Base-by-base conservation (phyloP, 805 yeast species). In the Barnettozyma vustinii region DNA sequence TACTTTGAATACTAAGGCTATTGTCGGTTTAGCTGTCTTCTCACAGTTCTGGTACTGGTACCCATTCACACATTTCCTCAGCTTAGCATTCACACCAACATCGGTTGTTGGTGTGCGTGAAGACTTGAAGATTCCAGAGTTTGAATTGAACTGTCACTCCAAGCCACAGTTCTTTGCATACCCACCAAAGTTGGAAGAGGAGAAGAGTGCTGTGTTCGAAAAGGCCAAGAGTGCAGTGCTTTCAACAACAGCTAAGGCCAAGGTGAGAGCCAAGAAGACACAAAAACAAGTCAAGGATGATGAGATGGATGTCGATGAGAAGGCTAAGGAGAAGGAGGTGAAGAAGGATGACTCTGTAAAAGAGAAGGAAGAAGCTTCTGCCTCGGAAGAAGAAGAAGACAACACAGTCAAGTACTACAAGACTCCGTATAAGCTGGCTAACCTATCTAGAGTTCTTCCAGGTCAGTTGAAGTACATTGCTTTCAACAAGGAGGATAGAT, bases 1-100 rank as follows among this genome's bases (percentile, higher is more conserved):
- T 52, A 89, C 96, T 19, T 76, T 94, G 56, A 92, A 94, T 68
- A 82, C 84, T 63, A 86, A 87, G 67, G 94, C 97, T 0, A 84
- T 94, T 59, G 96, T 91, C 49, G 99, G 99, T 37, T 72, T 94
- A 56, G 82, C 94, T 0, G 79, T 94, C 51, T 94, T 94, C 64
- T 73, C 86, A 10, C 99, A 94, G 71, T 87, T 87, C 64, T 94
- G 99, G 99, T 88, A 90, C 69, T 94, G 99, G 99, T 94, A 84
- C 81, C 99, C 99, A 51, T 76, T 91, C 50, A 81, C 97, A 1
- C 98, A 94, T 69, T 94, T 94, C 72, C 72, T 94, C 60, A 83
- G 95, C 18, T 77, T 94, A 56, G 88, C 97, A 33, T 91, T 91
- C 69, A 79, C 94, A 9, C 97, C 99, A 46, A 94, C 98, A 2